Conservation (phyloP, 805 yeast species). For the Suhomyces sp. region DNA sequence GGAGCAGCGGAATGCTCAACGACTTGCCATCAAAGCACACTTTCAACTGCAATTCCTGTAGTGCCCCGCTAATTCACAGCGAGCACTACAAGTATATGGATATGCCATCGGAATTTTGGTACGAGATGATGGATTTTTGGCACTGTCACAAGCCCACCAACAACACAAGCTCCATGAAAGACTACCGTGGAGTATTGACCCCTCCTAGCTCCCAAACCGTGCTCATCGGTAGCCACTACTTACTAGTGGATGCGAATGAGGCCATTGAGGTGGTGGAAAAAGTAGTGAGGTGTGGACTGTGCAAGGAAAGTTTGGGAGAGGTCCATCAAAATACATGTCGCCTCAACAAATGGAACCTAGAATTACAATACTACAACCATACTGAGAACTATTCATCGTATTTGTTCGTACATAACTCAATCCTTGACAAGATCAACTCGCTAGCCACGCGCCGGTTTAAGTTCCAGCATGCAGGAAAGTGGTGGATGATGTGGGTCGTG, state of each 20-base stretch:
- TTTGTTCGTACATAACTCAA: conserved; percentile 19
- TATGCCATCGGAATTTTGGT: conserved; percentile 92
- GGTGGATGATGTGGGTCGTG: conserved; percentile 34
- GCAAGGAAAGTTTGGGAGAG: conserved; percentile 42
- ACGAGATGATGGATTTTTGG: conserved; percentile 96
- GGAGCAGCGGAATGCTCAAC: conserved; percentile 22
- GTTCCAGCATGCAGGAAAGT: conserved; percentile 10
- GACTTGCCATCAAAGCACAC: background rate
- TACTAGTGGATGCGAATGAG: conserved; percentile 33
- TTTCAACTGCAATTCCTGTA: conserved; percentile 30
- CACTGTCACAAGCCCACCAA: conserved; percentile 84
- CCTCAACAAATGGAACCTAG: conserved; percentile 11
- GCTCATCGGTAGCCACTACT: conserved; percentile 57
- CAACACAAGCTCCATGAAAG: conserved; percentile 18
- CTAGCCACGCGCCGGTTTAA: conserved; percentile 35
- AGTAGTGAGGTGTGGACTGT: conserved; percentile 31
- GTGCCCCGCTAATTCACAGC: conserved; percentile 26
- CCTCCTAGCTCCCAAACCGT: conserved; percentile 42
- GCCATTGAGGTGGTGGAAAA: conserved; percentile 6
- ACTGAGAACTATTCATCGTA: conserved; percentile 18
- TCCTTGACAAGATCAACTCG: conserved; percentile 39
- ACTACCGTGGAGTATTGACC: conserved; percentile 40
- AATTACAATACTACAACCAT: background rate
- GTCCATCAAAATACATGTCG: conserved; percentile 14
- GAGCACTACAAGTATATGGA: conserved; percentile 42